These are phyloP conservation scores for Endocalyx cinctus DNA, from an alignment of 2,329 filamentous ascomycete genomes.

Conservation along the genomic window DNA sequence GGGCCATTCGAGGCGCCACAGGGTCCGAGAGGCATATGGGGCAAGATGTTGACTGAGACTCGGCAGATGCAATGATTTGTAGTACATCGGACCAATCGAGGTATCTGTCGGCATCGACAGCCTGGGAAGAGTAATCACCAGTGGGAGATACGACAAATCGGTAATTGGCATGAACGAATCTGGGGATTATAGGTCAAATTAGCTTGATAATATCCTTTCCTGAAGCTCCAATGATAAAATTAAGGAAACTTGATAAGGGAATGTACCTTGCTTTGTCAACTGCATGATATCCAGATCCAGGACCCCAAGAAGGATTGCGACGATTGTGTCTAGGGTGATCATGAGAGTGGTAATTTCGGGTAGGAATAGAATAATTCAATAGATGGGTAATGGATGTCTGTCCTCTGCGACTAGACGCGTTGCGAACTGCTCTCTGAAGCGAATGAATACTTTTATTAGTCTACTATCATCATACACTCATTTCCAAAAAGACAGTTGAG, in stretches of 20 bases:
- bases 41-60: conserved; percentile 84
- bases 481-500: too few species aligned
- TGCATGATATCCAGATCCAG: conserved; percentile 84
- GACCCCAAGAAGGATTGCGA: conserved; percentile 74
- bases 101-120: conserved; percentile 80
- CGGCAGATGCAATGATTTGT: conserved; percentile 84
- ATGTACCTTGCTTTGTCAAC: conserved; percentile 81
- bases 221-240: too few species aligned
- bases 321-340: conserved; percentile 53
- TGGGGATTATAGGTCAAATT: too few species aligned
- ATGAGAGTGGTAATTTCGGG: conserved; percentile 63
- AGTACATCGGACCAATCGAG: conserved; percentile 87
- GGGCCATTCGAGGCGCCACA: conserved; percentile 92
- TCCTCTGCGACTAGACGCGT: conserved; percentile 68
- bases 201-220: too few species aligned
- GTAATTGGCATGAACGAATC: conserved; percentile 94
- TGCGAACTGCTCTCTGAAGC: conserved; percentile 44
- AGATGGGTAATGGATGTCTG: conserved; percentile 97
- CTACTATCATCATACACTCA: too few species aligned
- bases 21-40: conserved; percentile 93
- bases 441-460: conserved; percentile 1
- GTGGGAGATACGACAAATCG: conserved; percentile 88
- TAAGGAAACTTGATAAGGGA: too few species aligned
- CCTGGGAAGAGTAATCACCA: conserved; percentile 74
- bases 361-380: conserved; percentile 82